Evolutionary conservation across 495 filamentous ascomycete genomes (phyloP).

Genomic region (Aspergillus leporis): DNA sequence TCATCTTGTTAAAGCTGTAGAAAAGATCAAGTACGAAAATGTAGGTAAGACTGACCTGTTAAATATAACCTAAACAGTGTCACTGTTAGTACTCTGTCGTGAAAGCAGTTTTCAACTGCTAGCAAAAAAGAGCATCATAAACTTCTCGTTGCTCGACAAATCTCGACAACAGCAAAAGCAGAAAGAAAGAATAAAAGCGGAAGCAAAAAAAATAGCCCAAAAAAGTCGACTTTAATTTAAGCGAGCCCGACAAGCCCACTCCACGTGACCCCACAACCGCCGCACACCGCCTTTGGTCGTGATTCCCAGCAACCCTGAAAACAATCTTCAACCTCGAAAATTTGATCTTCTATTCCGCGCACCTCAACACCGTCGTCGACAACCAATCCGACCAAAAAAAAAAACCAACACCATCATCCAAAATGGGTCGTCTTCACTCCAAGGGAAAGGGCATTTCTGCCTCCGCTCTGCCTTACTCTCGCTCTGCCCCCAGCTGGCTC

Average conservation of each 20-base stretch:
- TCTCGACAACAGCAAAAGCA: background rate
- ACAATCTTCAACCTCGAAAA: conserved; percentile 6
- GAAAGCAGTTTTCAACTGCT: too few species aligned
- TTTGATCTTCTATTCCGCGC: conserved; percentile 24
- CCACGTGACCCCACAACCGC: conserved; percentile 27
- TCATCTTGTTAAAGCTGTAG: conserved; percentile 41
- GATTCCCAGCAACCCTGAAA: background rate
- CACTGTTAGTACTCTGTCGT: background rate
- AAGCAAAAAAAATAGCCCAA: background rate
- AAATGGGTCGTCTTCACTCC: conserved; percentile 97
- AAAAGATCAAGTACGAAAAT: conserved; percentile 32
- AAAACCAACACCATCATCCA: conserved; percentile 40
- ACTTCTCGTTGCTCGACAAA: background rate
- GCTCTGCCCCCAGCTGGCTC: conserved; percentile 86
- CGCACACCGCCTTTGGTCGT: conserved; percentile 20
- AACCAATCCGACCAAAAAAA: conserved; percentile 19
- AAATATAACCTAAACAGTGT: background rate
- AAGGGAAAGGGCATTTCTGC: conserved; percentile 98
- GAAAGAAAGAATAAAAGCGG: conserved; percentile 3
- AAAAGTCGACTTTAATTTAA: conserved; percentile 12
- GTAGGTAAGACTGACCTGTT: conserved; percentile 4
- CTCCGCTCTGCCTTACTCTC: conserved; percentile 95
- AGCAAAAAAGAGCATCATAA: conserved; percentile 4
- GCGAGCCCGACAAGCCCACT: conserved; percentile 3
- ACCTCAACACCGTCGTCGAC: conserved; percentile 42